Conservation (phyloP, 176 grass and related monocot genomes). For the Cocos nucifera region DNA sequence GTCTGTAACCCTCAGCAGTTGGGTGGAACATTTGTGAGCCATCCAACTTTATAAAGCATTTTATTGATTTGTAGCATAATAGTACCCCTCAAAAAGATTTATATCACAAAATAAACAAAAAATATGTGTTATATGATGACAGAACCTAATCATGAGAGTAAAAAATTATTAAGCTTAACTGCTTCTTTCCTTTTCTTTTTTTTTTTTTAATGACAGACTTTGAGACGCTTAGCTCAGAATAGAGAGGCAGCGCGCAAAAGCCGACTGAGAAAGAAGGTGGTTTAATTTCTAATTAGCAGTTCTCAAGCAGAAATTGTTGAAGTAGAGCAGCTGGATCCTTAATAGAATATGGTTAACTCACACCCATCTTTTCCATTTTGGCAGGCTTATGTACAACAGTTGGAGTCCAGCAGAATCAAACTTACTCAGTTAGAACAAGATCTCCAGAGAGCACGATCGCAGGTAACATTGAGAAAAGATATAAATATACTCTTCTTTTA, state of each 20-base stretch:
- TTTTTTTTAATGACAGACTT: constrained; percentile 25
- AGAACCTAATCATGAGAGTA: too few species aligned
- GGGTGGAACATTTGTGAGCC: too few species aligned
- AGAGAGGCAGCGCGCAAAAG: constrained; percentile 89
- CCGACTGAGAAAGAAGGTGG: constrained; percentile 77
- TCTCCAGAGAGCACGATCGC: constrained; percentile 61
- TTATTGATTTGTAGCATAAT: too few species aligned
- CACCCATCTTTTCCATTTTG: neutral
- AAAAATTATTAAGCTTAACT: constrained; percentile 6
- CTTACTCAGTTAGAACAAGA: constrained; percentile 74
- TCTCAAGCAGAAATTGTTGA: neutral
- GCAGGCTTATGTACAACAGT: constrained; percentile 76
- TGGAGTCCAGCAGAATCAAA: constrained; percentile 70
- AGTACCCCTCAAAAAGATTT: too few species aligned
- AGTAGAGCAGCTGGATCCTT: neutral
- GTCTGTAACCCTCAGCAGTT: too few species aligned
- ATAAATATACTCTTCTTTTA: too few species aligned
- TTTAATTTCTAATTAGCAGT: neutral
- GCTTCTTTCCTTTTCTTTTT: neutral
- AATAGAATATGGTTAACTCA: too few species aligned
- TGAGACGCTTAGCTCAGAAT: constrained; percentile 83
- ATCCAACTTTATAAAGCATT: too few species aligned
- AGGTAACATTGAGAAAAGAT: constrained; percentile 26
- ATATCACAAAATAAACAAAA: too few species aligned
- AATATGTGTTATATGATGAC: too few species aligned